Evolutionary conservation across 345 rosid species (phyloP).

Genomic region (Populus nigra): DNA sequence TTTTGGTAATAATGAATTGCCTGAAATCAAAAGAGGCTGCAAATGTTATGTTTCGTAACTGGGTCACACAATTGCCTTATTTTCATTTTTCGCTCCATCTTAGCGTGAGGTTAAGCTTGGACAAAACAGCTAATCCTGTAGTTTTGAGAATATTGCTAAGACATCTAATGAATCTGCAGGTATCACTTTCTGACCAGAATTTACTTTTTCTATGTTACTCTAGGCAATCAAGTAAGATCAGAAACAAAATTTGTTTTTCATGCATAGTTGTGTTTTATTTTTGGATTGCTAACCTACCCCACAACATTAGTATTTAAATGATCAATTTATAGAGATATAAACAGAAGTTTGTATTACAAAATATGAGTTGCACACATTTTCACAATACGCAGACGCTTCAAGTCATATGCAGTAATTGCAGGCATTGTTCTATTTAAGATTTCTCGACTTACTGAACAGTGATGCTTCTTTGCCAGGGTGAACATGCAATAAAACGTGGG

Average conservation of each 20-base stretch:
- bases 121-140: background rate
- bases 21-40: background rate
- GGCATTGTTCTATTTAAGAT: background rate
- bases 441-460: constrained; percentile 17
- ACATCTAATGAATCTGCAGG: background rate
- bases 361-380: background rate
- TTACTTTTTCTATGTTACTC: background rate
- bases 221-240: background rate
- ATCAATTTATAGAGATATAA: background rate
- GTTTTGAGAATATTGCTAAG: background rate
- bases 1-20: background rate
- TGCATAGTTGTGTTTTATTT: background rate
- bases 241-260: background rate
- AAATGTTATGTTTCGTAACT: background rate
- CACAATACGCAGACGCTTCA: background rate
- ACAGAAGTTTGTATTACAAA: background rate
- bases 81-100: background rate
- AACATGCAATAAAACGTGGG: constrained; percentile 37
- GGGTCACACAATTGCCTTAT: background rate
- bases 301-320: background rate
- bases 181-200: background rate
- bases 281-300: background rate
- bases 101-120: background rate
- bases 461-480: constrained; percentile 49
- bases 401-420: background rate